Base-by-base conservation (phyloP, 2,329 filamentous ascomycete species). In the Diplodia mutila region DNA sequence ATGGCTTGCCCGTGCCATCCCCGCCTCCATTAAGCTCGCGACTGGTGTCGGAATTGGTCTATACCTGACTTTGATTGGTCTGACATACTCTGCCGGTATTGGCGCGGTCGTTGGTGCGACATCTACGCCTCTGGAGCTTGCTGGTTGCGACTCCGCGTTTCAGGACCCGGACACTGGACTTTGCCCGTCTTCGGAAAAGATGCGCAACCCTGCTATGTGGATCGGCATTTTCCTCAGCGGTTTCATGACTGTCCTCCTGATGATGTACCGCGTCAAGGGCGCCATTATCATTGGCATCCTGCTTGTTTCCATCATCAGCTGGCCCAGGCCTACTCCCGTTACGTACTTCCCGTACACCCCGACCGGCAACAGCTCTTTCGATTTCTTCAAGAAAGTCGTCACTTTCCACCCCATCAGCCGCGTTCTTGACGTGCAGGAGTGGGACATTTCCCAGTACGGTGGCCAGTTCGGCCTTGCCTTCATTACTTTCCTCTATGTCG, bases 351-450 rank as follows among this genome's bases (percentile, higher is more conserved):
- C 93, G 0, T 84, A 94, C 73, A 91, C 87, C 0, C 72, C 83
- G 0, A 77, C 89, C 2, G 93, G 93, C 49, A 83, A 94, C 76
- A 85, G 85, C 73, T 82, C 82, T 49, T 97, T 96, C 78, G 84
- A 94, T 73, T 97, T 96, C 80, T 97, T 97, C 86, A 93, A 91
- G 78, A 86, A 93, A 76, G 91, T 97, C 2, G 92, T 94, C 51
- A 89, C 89, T 27, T 95, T 97, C 83, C 92, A 94, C 75, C 86
- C 88, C 6, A 96, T 97, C 75, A 76, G 85, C 69, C 85, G 86
- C 59, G 89, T 87, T 4, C 84, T 96, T 16, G 85, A 84, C 39
- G 92, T 89, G 1, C 91, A 93, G 75, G 82, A 92, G 67, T 97
- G 91, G 90, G 82, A 91, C 72, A 83, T 96, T 27, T 80, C 84